Conservation (phyloP, 441 rosid genomes). For the Pelargonium citronellum region DNA sequence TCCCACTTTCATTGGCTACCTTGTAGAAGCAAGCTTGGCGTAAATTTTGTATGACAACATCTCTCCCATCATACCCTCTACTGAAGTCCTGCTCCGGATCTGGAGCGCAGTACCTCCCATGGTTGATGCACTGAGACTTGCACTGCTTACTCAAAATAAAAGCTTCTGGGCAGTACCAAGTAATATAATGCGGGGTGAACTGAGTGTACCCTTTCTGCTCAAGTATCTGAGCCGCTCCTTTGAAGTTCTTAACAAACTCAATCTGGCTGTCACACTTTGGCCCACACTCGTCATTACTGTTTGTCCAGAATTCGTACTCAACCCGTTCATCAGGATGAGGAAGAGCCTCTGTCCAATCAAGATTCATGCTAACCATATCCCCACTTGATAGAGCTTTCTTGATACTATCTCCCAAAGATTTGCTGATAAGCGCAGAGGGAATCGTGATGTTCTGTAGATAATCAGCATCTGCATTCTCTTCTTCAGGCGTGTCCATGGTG, state of each 20-base stretch:
- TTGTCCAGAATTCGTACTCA: constrained; percentile 94
- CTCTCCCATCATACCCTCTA: constrained; percentile 74
- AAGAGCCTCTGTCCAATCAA: constrained; percentile 92
- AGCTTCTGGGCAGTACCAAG: constrained; percentile 80
- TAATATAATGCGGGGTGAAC: constrained; percentile 87
- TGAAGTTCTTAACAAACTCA: constrained; percentile 68
- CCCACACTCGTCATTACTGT: constrained; percentile 84
- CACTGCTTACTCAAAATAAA: constrained; percentile 68
- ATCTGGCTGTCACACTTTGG: constrained; percentile 75
- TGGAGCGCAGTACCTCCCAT: constrained; percentile 90
- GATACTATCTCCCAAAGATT: constrained; percentile 58
- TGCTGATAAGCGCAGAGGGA: constrained; percentile 71
- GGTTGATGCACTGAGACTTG: constrained; percentile 75
- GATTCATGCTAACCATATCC: constrained; percentile 62
- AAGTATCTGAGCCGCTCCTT: constrained; percentile 91
- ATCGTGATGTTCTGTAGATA: constrained; percentile 68
- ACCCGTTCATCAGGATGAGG: constrained; percentile 93
- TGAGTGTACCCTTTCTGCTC: constrained; percentile 80
- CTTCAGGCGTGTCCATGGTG: constrained; percentile 84
- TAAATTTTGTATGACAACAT: constrained; percentile 77
- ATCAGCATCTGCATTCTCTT: constrained; percentile 44
- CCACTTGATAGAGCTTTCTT: constrained; percentile 55
- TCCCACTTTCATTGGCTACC: constrained; percentile 67
- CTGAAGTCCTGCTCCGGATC: constrained; percentile 88
- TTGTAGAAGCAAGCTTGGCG: constrained; percentile 70